These are phyloP conservation scores for Debaryomyces robertsiae DNA, from an alignment of 1,139 yeast species.

Conservation along the genomic window DNA sequence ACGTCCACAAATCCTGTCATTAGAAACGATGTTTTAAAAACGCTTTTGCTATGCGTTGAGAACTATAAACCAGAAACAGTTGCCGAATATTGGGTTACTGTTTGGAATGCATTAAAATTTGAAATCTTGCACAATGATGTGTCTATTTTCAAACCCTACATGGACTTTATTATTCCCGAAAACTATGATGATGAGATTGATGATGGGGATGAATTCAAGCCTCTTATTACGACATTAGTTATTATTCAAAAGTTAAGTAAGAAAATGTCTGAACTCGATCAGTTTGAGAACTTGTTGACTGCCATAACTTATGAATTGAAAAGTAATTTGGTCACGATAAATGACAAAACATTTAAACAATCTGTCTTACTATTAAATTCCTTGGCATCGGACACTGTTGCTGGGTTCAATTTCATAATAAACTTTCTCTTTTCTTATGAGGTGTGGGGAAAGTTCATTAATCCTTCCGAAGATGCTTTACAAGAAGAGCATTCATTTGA, in stretches of 20 bases:
- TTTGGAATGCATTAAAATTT: slow-evolving; percentile 89
- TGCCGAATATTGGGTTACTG: slow-evolving; percentile 63
- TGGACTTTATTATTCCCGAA: slow-evolving; percentile 30
- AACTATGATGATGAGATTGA: slow-evolving; percentile 30
- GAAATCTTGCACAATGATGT: slow-evolving; percentile 78
- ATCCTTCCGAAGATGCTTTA: slow-evolving; percentile 18
- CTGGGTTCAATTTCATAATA: slow-evolving; percentile 51
- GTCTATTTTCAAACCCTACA: slow-evolving; percentile 31
- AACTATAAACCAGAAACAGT: slow-evolving; percentile 51
- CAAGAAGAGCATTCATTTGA: slow-evolving; percentile 17
- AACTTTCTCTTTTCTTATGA: slow-evolving; percentile 34
- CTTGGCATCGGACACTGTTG: slow-evolving; percentile 42
- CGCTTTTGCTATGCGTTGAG: slow-evolving; percentile 59
- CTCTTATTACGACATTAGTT: slow-evolving; percentile 49
- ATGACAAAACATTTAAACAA: slow-evolving; percentile 59
- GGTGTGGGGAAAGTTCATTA: slow-evolving; percentile 43
- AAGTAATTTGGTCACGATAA: slow-evolving; percentile 52
- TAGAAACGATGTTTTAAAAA: slow-evolving; percentile 71
- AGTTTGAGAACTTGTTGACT: slow-evolving; percentile 35
- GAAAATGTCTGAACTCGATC: slow-evolving; percentile 30
- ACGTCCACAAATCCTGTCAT: slow-evolving; percentile 80
- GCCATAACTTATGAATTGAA: slow-evolving; percentile 57
- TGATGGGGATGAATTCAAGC: slow-evolving; percentile 42
- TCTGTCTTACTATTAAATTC: slow-evolving; percentile 61
- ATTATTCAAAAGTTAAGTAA: slow-evolving; percentile 47